Conservation (phyloP, 805 yeast genomes). For the Cyberlindnera maritima region DNA sequence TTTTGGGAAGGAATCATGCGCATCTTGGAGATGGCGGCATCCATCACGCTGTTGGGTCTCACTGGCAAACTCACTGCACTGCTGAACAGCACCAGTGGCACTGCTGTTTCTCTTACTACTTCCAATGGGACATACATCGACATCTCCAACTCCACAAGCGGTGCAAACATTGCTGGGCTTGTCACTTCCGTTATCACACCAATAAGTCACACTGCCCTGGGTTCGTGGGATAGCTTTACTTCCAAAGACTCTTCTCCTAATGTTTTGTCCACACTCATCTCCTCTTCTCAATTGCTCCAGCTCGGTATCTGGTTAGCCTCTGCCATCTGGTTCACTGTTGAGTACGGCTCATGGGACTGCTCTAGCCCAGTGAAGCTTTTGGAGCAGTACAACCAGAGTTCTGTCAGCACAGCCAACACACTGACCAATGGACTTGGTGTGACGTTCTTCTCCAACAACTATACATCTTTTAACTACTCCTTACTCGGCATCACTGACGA, state of each 20-base stretch:
- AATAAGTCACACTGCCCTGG: neutral
- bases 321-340: conserved; percentile 3
- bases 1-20: neutral
- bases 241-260: neutral
- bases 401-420: neutral
- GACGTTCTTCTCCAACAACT: neutral
- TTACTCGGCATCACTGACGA: neutral
- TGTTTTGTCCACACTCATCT: neutral
- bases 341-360: conserved; percentile 5
- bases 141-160: neutral
- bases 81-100: neutral
- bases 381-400: neutral
- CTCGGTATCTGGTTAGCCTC: conserved; percentile 3
- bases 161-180: neutral
- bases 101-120: neutral
- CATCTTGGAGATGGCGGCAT: neutral
- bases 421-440: neutral
- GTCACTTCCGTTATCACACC: neutral
- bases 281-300: conserved; percentile 1
- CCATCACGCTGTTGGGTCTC: neutral
- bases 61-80: conserved; percentile 1
- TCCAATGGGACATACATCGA: conserved; percentile 1
- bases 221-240: neutral
- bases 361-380: neutral
- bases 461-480: neutral